Evolutionary conservation across 2,329 filamentous ascomycete species (phyloP).

Genomic region (Tolypocladium cylindrosporum): DNA sequence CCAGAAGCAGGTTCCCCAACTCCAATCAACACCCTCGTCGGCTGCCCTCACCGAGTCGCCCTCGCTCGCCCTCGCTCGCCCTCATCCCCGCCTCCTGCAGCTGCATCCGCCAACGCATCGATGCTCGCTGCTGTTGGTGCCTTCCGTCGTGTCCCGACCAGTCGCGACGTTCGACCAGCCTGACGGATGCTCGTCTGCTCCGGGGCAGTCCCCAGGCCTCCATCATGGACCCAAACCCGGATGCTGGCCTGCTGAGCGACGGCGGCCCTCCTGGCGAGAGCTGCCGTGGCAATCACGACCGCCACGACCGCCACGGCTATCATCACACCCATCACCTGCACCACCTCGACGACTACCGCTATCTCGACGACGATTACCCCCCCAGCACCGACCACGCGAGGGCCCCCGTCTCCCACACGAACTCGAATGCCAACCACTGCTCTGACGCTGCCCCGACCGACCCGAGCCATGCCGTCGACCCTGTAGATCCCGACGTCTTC

Average conservation of each 20-base stretch:
- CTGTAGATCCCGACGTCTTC: constrained; percentile 44
- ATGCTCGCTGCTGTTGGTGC: constrained; percentile 35
- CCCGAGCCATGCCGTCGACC: constrained; percentile 26
- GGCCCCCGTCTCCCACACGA: constrained; percentile 3
- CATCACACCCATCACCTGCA: constrained; percentile 15
- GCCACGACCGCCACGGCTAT: constrained; percentile 14
- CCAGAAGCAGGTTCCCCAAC: background rate
- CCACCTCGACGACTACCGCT: constrained; percentile 13
- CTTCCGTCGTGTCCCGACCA: constrained; percentile 27
- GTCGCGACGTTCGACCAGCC: constrained; percentile 30
- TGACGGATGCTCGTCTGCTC: constrained; percentile 31
- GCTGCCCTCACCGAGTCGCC: background rate
- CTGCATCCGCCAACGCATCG: constrained; percentile 30
- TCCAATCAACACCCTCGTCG: constrained; percentile 1
- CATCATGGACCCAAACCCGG: constrained; percentile 19
- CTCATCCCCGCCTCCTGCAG: background rate
- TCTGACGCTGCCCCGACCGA: constrained; percentile 8
- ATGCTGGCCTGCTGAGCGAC: constrained; percentile 14
- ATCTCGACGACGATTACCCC: constrained; percentile 3
- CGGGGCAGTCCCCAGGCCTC: constrained; percentile 21
- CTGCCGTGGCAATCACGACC: constrained; percentile 14
- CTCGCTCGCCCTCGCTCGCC: constrained; percentile 1
- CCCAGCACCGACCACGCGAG: constrained; percentile 1
- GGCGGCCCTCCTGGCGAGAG: constrained; percentile 5
- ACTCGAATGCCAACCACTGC: constrained; percentile 1